Base-by-base conservation (phyloP, 371 early-diverging fungal genomes). In the Rhizopus stolonifer region DNA sequence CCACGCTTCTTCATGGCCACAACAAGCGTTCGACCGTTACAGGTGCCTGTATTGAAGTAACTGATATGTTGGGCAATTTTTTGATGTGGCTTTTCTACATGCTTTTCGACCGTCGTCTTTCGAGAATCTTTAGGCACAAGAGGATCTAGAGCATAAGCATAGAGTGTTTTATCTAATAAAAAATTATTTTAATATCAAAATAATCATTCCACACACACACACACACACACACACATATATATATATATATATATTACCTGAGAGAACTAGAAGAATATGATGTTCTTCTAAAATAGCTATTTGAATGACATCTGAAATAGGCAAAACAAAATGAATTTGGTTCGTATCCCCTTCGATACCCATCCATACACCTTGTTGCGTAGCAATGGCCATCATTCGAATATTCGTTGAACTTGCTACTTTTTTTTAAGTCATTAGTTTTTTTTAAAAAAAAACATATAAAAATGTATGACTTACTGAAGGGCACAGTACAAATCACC, bases 11-110 rank as follows among this genome's bases (percentile, higher is more conserved):
- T 74, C 56, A 85, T 84, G 2, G 77, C 71, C 49, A 81, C 70
- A 21, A 92, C 76, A 14, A 88, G 58, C 7, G 84, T 77, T 21
- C 77, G 61, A 21, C 81, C 80, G 49, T 75, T 72, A 56, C 80
- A 87, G 6, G 78, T 61, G 15, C 93, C 93, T 5, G 81, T 71
- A 45, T 87, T 84, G 79, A 92, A 88, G 49, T 88, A 92, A 26
- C 82, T 72, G 19, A 89, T 75, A 44, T 81, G 79, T 13, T 80
- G 72, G 7, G 77, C 80, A 38, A 92, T 64, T 52, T 83, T 85
- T 53, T 69, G 64, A 39, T 70, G 59, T n/a, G 70, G 73, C 29
- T 72, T 53, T 8, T 73, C 67, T n/a, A 6, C 14, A 17, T 69
- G 73, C 29, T 72, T 53, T 8, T 73, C 67, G 11, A 6, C 14